Base-by-base conservation (phyloP, 2,329 filamentous ascomycete species). In the Xylaria sp. region DNA sequence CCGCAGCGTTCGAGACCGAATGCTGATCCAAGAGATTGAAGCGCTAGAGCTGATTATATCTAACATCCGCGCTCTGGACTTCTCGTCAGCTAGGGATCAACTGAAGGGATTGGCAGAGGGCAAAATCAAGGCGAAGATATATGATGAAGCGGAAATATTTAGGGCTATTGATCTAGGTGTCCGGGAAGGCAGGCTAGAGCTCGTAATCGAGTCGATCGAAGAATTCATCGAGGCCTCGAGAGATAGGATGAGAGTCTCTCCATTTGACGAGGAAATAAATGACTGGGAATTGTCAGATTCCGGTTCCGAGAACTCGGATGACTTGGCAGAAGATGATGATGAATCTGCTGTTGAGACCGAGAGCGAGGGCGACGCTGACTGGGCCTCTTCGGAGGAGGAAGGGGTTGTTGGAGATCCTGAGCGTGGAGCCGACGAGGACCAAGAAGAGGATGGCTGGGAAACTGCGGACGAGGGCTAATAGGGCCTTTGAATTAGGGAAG, bases 141-240 rank as follows among this genome's bases (percentile, higher is more conserved):
- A 57, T 5, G 17, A 40, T 17, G 64, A 68, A 58, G 65, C 58
- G 13, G 60, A 62, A 48, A 67, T 63, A 2, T 67, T 68, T 27
- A 48, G 54, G 54, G 58, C 53, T 19, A 60, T 67, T 17, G 64
- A 54, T 9, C 10, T 65, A 11, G 27, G 66, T 29, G 27, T 67
- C 15, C 43, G 53, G 10, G 41, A 52, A n/a, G 53, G 49, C 8
- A 56, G 53, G 33, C 6, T 59, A 10, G 60, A 64, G 3, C 60
- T 60, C 5, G 62, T 63, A n/a, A 47, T 66, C 17, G 60, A 68
- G 38, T 61, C 54, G 7, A 33, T 68, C 33, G 15, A 58, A 38
- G 64, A 67, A 23, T 67, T 64, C 43, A 63, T 68, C 15, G 58
- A 43, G 7, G 55, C 33, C 1, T 64, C 62, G 6, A 48, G 54